Evolutionary conservation across 257 asterid genomes (phyloP).

Genomic region (Salvia splendens): DNA sequence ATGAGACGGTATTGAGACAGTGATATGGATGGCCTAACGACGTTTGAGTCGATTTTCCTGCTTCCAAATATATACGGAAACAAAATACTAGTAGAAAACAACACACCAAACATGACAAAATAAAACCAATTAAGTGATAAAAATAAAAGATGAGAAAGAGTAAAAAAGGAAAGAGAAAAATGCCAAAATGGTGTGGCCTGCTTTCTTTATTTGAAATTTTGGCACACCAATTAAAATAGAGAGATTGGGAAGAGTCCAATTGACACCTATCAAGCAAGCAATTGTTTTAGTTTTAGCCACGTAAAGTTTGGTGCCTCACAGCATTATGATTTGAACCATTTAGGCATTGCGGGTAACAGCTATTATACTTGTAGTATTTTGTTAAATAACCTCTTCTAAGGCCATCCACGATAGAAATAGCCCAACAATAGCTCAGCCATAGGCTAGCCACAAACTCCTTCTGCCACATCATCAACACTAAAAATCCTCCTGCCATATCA

Average conservation of each 20-base stretch:
- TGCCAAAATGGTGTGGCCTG: not conserved
- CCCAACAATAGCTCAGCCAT: no score
- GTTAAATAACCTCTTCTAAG: no score
- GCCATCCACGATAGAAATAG: no score
- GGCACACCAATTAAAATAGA: not conserved
- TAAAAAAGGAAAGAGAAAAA: not conserved
- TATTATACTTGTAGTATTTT: no score
- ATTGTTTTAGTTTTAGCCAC: constrained; percentile 18
- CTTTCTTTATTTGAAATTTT: not conserved
- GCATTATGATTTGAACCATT: not conserved
- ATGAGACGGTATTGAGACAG: no score
- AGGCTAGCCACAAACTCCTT: no score
- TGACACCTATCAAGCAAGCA: constrained; percentile 9
- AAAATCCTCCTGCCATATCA: no score
- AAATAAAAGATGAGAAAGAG: not conserved
- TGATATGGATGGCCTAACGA: no score
- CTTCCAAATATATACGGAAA: no score
- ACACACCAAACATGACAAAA: constrained; percentile 10
- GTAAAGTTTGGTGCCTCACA: constrained; percentile 23
- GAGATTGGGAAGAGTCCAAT: not conserved
- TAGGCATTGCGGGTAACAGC: not conserved
- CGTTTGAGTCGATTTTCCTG: no score
- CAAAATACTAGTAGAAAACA: constrained; percentile 18
- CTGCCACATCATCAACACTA: no score
- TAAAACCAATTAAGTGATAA: not conserved